phyloP scores from a whole-genome alignment of 2,329 filamentous ascomycete species.

The Claviceps sp. region DNA sequence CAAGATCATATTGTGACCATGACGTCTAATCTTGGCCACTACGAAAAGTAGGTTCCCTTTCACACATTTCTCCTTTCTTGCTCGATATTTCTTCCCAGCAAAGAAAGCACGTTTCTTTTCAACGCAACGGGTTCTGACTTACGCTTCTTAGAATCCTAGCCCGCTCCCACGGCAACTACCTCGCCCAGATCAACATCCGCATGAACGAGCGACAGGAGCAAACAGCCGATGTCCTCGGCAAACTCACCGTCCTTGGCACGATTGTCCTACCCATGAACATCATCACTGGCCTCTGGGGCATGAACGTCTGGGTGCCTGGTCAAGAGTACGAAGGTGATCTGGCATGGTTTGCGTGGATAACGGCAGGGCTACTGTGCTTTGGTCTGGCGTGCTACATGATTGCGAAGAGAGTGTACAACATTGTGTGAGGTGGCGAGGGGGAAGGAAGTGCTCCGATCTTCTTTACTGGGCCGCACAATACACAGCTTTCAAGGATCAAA shows the following conservation, averaged over 20 bases:
- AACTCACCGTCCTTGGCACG: conserved; percentile 87
- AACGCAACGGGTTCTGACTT: background rate
- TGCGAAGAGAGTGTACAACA: conserved; percentile 72
- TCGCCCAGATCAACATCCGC: conserved; percentile 97
- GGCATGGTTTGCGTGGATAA: conserved; percentile 63
- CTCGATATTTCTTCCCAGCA: background rate
- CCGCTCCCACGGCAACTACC: conserved; percentile 87
- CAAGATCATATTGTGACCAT: conserved; percentile 99
- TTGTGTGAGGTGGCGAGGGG: conserved; percentile 37
- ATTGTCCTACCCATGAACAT: conserved; percentile 99
- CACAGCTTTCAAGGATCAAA: too few relatives aligned
- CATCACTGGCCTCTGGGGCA: conserved; percentile 95
- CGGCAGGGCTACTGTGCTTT: conserved; percentile 63
- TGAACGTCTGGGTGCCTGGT: conserved; percentile 95
- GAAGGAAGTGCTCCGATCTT: background rate
- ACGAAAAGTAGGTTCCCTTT: conserved; percentile 63
- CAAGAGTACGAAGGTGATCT: conserved; percentile 68
- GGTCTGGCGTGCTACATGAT: conserved; percentile 68
- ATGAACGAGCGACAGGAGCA: conserved; percentile 98
- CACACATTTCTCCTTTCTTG: too few relatives aligned
- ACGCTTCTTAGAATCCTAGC: conserved; percentile 53
- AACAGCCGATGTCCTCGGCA: conserved; percentile 88
- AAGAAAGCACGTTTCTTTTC: too few relatives aligned
- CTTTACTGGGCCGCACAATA: background rate
- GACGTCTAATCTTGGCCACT: conserved; percentile 90